Conservation (phyloP, 2,329 filamentous ascomycete species). For the Beauveria sp. region DNA sequence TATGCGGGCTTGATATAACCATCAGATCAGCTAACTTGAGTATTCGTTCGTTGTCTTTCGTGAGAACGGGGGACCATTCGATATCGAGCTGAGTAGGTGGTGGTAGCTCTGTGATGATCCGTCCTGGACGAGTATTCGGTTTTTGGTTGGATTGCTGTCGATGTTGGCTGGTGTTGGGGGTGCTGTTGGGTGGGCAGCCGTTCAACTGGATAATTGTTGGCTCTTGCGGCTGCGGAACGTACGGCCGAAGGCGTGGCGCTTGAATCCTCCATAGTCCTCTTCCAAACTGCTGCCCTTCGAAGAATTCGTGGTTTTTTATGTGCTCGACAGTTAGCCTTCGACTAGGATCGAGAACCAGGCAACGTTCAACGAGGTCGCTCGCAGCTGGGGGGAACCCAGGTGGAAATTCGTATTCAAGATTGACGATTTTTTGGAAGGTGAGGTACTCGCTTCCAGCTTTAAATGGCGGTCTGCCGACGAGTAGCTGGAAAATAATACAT, state of each 20-base stretch:
- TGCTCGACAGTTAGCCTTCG: slow-evolving; percentile 85
- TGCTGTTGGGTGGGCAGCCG: slow-evolving; percentile 31
- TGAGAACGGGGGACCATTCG: slow-evolving; percentile 95
- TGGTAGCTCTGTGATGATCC: slow-evolving; percentile 89
- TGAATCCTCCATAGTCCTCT: slow-evolving; percentile 82
- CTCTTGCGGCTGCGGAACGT: slow-evolving; percentile 69
- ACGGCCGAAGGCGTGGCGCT: slow-evolving; percentile 78
- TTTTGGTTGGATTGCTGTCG: slow-evolving; percentile 34
- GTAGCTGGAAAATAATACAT: slow-evolving; percentile 92
- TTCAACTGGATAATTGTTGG: slow-evolving; percentile 68
- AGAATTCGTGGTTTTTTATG: slow-evolving; percentile 97
- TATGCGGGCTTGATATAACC: slow-evolving; percentile 71
- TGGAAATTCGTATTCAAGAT: slow-evolving; percentile 89
- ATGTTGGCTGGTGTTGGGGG: slow-evolving; percentile 24
- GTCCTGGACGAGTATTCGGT: slow-evolving; percentile 53
- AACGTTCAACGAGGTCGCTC: slow-evolving; percentile 80
- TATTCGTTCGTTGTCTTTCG: slow-evolving; percentile 84
- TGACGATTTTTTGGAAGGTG: slow-evolving; percentile 97
- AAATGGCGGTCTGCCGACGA: slow-evolving; percentile 94
- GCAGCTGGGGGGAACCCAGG: slow-evolving; percentile 70
- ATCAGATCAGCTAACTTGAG: slow-evolving; percentile 87
- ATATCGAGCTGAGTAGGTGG: slow-evolving; percentile 97
- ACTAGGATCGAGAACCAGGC: slow-evolving; percentile 81
- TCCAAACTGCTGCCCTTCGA: slow-evolving; percentile 79
- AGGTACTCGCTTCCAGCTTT: slow-evolving; percentile 93